A percentile compares a stretch with the other conserved stretches of the same genome.
Conservation (phyloP, 2,329 filamentous ascomycete genomes). For the Microdochium paspali region DNA sequence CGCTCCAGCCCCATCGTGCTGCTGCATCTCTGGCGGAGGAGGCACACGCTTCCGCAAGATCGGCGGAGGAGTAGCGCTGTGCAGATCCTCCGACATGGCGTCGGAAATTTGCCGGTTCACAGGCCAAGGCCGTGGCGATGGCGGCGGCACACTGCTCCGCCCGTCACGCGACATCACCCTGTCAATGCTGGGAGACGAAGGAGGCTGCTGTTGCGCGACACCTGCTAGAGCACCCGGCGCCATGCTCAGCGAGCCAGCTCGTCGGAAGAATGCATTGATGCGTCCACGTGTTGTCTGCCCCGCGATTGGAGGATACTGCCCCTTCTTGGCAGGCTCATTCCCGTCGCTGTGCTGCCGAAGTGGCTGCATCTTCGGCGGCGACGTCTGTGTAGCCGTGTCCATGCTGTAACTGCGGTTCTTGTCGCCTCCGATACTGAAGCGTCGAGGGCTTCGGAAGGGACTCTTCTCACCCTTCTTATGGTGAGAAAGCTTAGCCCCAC, state of each 20-base stretch:
- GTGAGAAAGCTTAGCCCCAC: constrained; percentile 7
- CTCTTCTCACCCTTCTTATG: constrained; percentile 12
- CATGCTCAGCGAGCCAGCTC: not conserved
- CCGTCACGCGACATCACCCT: constrained; percentile 6
- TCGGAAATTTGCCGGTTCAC: constrained; percentile 24
- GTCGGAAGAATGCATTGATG: not conserved
- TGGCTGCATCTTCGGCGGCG: constrained; percentile 6
- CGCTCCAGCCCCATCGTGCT: not conserved
- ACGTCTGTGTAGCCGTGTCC: constrained; percentile 12
- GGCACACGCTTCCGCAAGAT: constrained; percentile 38
- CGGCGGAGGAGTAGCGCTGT: constrained; percentile 45
- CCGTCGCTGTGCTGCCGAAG: constrained; percentile 14
- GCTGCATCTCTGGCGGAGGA: constrained; percentile 1
- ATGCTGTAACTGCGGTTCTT: constrained; percentile 18
- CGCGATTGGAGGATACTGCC: constrained; percentile 40
- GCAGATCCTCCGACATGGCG: constrained; percentile 31
- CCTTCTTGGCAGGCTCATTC: constrained; percentile 17
- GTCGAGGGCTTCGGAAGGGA: constrained; percentile 7
- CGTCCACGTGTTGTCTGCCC: constrained; percentile 9
- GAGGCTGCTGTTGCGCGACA: constrained; percentile 8
- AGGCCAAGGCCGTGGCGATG: constrained; percentile 16
- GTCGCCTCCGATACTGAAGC: constrained; percentile 5
- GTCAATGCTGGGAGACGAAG: constrained; percentile 4
- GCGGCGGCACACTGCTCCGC: constrained; percentile 18
- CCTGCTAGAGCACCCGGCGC: constrained; percentile 1